Evolutionary conservation across 2,329 filamentous ascomycete species (phyloP), one percentile per base, ranked within the genome.

Genomic region (Lomentospora prolificans): DNA sequence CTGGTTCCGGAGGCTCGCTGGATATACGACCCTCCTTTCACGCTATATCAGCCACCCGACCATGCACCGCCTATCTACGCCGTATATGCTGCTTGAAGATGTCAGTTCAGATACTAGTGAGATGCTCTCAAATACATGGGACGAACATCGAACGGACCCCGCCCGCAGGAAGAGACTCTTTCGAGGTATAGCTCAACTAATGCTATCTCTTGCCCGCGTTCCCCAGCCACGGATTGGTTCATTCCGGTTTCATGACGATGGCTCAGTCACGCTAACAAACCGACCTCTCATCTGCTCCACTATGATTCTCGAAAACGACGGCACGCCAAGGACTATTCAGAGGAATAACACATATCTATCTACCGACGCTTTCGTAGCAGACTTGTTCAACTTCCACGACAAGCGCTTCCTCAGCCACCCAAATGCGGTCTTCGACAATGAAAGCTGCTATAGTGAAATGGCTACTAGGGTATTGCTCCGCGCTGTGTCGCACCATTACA

Each of bases 281-380:
- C 64, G 66, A 46, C 67, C 66, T 28, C 60, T 69, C 14, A 56
- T 58, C 55, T 64, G 60, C 58, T 59, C 59, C 14, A 59, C 64
- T 9, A 58, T 64, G 19, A 64, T 67, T 3, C 59, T 69, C 9
- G 69, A 70, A 60, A 70, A 68, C 60, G 60, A 67, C 14, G 65
- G 65, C 51, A 61, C 64, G 6, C 61, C 58, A 31, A 65, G 65
- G 58, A 63, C 58, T 5, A 69, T 71, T 22, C 53, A 56, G 39
- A 60, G 44, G 27, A 61, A 61, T 51, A 58, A 67, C 22, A 69
- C 65, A 17, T 71, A 68, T 55, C 58, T 56, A 28, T 63, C 60
- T 53, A 64, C 58, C 28, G 69, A 68, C 46, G 57, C 59, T 17
- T 67, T 59, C 48, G 61, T 61, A 2, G 27, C 61, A 3, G 65